These are phyloP conservation scores for Astragalus membranaceus DNA, from an alignment of 306 rosid genomes.

Conservation along the genomic window DNA sequence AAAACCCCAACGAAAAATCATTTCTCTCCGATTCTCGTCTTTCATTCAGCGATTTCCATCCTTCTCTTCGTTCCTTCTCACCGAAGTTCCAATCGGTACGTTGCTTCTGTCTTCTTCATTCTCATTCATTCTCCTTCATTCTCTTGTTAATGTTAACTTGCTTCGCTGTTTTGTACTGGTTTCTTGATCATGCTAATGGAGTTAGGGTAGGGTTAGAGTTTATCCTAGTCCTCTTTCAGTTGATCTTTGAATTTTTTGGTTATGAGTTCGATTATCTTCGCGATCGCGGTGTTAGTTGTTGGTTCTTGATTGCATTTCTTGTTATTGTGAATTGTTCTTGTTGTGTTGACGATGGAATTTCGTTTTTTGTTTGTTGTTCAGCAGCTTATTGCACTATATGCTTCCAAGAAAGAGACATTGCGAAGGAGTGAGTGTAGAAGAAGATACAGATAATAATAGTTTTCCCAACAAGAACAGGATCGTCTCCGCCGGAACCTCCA, in stretches of 20 bases:
- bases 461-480: conserved; percentile 55
- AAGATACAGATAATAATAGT: conserved; percentile 19
- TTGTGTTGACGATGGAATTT: conserved; percentile 32
- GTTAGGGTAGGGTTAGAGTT: conserved; percentile 53
- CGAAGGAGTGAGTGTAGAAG: conserved; percentile 65
- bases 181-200: conserved; percentile 10
- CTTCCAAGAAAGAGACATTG: conserved; percentile 89
- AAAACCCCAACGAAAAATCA: background rate
- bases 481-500: conserved; percentile 33
- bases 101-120: conserved; percentile 7
- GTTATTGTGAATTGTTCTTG: conserved; percentile 27
- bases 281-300: background rate
- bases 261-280: background rate
- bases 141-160: no score
- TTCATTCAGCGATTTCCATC: conserved; percentile 20
- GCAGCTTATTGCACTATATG: conserved; percentile 86
- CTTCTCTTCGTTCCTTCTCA: background rate
- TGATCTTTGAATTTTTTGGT: conserved; percentile 23
- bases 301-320: conserved; percentile 20
- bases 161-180: background rate
- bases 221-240: conserved; percentile 3
- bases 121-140: background rate
- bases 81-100: conserved; percentile 44
- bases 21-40: background rate
- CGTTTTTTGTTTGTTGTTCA: conserved; percentile 42